Percentiles rank a stretch among this genome's conserved stretches.
Evolutionary conservation across 1,284 basidiomycete genomes (phyloP).

Genomic region (Dichomitus squalens): DNA sequence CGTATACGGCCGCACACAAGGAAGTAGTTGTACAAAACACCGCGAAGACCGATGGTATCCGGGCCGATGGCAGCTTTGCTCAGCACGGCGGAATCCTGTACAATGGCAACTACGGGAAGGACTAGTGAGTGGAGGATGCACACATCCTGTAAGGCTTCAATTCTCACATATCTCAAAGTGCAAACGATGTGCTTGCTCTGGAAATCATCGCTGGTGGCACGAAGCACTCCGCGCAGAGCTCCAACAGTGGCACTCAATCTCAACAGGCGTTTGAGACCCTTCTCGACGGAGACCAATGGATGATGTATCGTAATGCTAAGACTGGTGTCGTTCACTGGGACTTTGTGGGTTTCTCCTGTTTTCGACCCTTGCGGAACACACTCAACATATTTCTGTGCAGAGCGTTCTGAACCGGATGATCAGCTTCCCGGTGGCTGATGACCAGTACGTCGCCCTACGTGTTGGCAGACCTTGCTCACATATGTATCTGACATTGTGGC

Average conservation of each 20-base stretch:
- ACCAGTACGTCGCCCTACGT: constrained; percentile 46
- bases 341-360: constrained; percentile 45
- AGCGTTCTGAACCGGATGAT: constrained; percentile 65
- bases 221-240: constrained; percentile 39
- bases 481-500: neutral
- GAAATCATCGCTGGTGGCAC: constrained; percentile 58
- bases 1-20: constrained; percentile 49
- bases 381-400: constrained; percentile 33
- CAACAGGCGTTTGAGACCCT: constrained; percentile 50
- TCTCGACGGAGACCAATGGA: constrained; percentile 60
- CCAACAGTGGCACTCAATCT: constrained; percentile 21
- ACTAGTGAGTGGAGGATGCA: constrained; percentile 45
- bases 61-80: constrained; percentile 63
- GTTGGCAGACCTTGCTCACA: neutral
- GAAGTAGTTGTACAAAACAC: constrained; percentile 50
- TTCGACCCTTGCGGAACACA: neutral
- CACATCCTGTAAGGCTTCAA: neutral
- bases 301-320: constrained; percentile 61
- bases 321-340: constrained; percentile 67
- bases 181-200: constrained; percentile 52
- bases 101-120: constrained; percentile 68
- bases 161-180: constrained; percentile 32
- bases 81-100: constrained; percentile 65
- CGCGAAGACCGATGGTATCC: constrained; percentile 57
- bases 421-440: constrained; percentile 59